Conservation (phyloP, 257 asterid genomes). For the Ilex aquifolium region DNA sequence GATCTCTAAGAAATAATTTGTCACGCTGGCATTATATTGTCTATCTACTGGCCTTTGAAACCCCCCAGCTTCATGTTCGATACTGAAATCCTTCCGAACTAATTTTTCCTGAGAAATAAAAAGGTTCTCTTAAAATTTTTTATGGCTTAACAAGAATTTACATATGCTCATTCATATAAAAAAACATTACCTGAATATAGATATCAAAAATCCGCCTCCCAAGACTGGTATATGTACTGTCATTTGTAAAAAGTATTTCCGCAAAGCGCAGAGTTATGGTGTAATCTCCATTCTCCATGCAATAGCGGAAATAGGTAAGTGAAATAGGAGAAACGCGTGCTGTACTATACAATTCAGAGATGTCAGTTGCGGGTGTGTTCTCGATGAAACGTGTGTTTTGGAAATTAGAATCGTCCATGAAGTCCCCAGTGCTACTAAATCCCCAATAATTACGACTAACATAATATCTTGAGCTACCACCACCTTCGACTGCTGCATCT, state of each 20-base stretch:
- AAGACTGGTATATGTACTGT: slow-evolving; percentile 58
- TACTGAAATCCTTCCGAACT: slow-evolving; percentile 53
- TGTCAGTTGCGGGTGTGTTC: slow-evolving; percentile 21
- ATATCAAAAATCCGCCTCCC: slow-evolving; percentile 72
- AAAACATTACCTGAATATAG: slow-evolving; percentile 61
- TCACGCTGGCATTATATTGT: slow-evolving; percentile 45
- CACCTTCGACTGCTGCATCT: slow-evolving; percentile 53
- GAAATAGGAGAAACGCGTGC: slow-evolving; percentile 84
- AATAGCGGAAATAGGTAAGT: slow-evolving; percentile 68
- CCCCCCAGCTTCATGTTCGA: slow-evolving; percentile 67
- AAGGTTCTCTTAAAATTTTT: neutral
- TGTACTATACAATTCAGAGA: slow-evolving; percentile 54
- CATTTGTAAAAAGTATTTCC: slow-evolving; percentile 58
- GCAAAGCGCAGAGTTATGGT: slow-evolving; percentile 72
- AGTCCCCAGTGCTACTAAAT: slow-evolving; percentile 82
- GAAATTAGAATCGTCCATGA: slow-evolving; percentile 57
- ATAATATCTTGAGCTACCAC: slow-evolving; percentile 40
- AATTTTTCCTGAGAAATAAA: slow-evolving; percentile 43
- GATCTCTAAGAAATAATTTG: slow-evolving; percentile 61
- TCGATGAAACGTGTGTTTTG: slow-evolving; percentile 46
- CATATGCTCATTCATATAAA: neutral
- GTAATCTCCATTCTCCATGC: slow-evolving; percentile 80
- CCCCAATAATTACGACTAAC: slow-evolving; percentile 51
- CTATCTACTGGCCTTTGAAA: slow-evolving; percentile 45
- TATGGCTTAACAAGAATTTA: neutral